Base-by-base conservation (phyloP, 768 basidiomycete species). In the Porpolomopsis calyptriformis region DNA sequence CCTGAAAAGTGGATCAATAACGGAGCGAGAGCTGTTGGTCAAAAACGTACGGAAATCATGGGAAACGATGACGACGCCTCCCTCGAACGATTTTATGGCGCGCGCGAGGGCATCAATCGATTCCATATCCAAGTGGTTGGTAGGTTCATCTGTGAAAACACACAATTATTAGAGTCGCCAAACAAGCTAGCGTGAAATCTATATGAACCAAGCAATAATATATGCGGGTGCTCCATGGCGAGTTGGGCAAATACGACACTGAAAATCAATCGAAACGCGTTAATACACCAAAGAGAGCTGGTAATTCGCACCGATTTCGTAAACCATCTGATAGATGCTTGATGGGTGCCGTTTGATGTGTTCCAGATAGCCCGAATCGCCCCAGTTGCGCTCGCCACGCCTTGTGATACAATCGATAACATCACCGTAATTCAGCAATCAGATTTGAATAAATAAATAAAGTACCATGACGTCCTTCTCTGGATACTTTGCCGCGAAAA, bases 11-110 rank as follows among this genome's bases (percentile, higher is more conserved):
- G 36, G 16, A 46, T 18, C 24, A 44, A 39, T 22, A 22, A 36
- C 24, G n/a, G 19, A 26, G 36, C 4, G 35, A 14, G 10, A 22
- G 35, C 18, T 10, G 35, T 8, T 22, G 9, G 23, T 23, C 12
- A 43, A 29, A 39, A 11, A 27, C n/a, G 53, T 56, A 88, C 94
- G 87, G 85, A 99, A 99, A 67, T 99, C 94, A 71, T 98, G 96
- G 40, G 93, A 97, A 52, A 99, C 96, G 61, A 99, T 98, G 55
- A 98, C 96, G 33, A 99, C 96, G 57, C 96, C 94, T 49, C 96
- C 96, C 59, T 88, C 85, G 62, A 89, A 99, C 59, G 87, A 88
- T 64, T 94, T 96, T 74, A 99, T 98, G 41, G 96, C 94, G 20
- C 65, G 64, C 5, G 96, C 96, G 40, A 99, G 78, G 1, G 96